A percentile compares a stretch with the other conserved stretches of the same genome.
These are phyloP conservation scores for Sedum album DNA, from an alignment of 164 flowering plant species.

Conservation along the genomic window DNA sequence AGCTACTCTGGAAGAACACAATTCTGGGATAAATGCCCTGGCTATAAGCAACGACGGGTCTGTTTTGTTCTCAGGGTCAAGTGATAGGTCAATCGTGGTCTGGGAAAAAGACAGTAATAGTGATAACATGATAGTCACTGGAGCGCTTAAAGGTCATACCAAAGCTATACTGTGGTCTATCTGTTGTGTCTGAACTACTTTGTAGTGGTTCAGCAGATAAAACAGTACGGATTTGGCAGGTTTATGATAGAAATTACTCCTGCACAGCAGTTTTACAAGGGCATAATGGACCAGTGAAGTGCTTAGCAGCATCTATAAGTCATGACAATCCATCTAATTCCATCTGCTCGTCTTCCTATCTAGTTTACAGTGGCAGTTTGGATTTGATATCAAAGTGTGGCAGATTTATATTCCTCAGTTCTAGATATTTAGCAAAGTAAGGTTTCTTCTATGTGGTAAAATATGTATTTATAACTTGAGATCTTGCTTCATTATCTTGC, in stretches of 20 bases:
- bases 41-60: conserved; percentile 50
- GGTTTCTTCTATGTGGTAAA: neutral
- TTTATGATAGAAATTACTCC: conserved; percentile 26
- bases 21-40: conserved; percentile 67
- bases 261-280: conserved; percentile 65
- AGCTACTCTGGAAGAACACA: conserved; percentile 52
- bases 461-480: neutral
- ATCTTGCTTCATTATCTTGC: neutral
- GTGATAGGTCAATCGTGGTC: no score
- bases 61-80: no score
- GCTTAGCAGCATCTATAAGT: conserved; percentile 31
- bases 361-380: no score
- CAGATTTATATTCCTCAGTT: conserved; percentile 28
- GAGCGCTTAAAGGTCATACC: conserved; percentile 61
- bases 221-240: no score
- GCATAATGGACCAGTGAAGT: no score
- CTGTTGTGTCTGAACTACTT: no score
- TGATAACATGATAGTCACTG: no score
- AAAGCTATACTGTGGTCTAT: conserved; percentile 65
- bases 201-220: no score
- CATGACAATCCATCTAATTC: neutral
- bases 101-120: no score
- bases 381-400: no score
- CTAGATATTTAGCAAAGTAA: conserved; percentile 5
- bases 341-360: conserved; percentile 14